Evolutionary conservation across 75 land plant species (phyloP).

Genomic region (Sequoiadendron giganteum): DNA sequence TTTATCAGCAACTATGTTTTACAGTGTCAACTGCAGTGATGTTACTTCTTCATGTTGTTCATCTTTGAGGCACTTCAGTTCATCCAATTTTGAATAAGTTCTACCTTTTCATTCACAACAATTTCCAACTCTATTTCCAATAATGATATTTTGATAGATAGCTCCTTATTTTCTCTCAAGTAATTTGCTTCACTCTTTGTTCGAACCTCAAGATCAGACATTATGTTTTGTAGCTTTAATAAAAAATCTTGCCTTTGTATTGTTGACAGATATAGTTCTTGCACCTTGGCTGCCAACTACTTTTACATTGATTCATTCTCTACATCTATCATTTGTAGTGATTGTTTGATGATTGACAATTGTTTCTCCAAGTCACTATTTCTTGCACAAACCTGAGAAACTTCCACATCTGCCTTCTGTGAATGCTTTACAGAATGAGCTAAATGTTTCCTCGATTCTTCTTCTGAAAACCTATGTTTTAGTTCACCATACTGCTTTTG

Average conservation of each 20-base stretch:
- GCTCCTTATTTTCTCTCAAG: too few relatives aligned
- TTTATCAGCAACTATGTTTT: conserved; percentile 9
- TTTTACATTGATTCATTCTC: conserved; percentile 42
- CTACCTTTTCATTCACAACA: conserved; percentile 27
- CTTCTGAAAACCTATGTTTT: conserved; percentile 23
- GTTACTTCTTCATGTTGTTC: conserved; percentile 24
- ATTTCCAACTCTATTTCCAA: too few relatives aligned
- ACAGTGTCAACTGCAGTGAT: conserved; percentile 26
- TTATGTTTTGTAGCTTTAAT: too few relatives aligned
- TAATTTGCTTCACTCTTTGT: too few relatives aligned
- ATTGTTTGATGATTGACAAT: not conserved
- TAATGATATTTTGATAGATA: too few relatives aligned
- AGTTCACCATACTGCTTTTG: conserved; percentile 36
- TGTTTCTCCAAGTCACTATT: conserved; percentile 30
- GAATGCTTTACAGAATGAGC: conserved; percentile 18
- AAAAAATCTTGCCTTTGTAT: conserved; percentile 33
- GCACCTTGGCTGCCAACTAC: conserved; percentile 39
- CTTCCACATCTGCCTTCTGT: conserved; percentile 27
- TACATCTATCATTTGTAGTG: conserved; percentile 38
- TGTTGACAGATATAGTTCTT: conserved; percentile 12
- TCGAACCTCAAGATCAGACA: too few relatives aligned
- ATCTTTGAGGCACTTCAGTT: conserved; percentile 18
- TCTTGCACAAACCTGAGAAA: conserved; percentile 25
- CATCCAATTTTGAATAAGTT: conserved; percentile 30
- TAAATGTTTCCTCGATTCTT: conserved; percentile 29